Evolutionary conservation across 768 basidiomycete genomes (phyloP).

Genomic region (Amanita exitialis): DNA sequence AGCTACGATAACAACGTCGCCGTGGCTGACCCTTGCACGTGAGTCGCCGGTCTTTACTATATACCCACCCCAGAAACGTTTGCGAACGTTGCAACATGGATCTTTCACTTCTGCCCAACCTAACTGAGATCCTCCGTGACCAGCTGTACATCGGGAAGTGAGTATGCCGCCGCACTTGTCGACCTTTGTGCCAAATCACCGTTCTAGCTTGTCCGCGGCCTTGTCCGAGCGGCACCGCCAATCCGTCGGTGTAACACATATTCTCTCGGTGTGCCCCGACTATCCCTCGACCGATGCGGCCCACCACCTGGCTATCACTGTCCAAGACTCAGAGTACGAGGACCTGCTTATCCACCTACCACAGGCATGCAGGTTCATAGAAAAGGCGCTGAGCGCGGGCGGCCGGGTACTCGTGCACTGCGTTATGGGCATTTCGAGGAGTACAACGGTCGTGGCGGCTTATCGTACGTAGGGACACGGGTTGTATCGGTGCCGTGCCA

Average conservation of each 20-base stretch:
- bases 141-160: slow-evolving; percentile 4
- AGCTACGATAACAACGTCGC: too few species aligned
- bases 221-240: slow-evolving; percentile 18
- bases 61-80: not conserved
- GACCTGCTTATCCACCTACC: slow-evolving; percentile 59
- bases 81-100: too few species aligned
- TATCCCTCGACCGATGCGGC: slow-evolving; percentile 31
- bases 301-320: slow-evolving; percentile 28
- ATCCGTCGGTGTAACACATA: slow-evolving; percentile 36
- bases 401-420: slow-evolving; percentile 66
- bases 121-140: not conserved
- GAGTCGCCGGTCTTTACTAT: not conserved
- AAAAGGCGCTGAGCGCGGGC: slow-evolving; percentile 37
- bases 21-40: not conserved
- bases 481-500: slow-evolving; percentile 21
- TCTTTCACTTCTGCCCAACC: not conserved
- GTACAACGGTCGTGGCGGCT: slow-evolving; percentile 48
- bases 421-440: slow-evolving; percentile 64
- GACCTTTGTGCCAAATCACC: not conserved
- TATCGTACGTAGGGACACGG: slow-evolving; percentile 31
- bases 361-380: slow-evolving; percentile 49
- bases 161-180: not conserved
- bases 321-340: slow-evolving; percentile 37
- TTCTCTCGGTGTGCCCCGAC: slow-evolving; percentile 51
- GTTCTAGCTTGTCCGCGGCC: slow-evolving; percentile 26